Evolutionary conservation across 2,329 filamentous ascomycete genomes (phyloP), one percentile per base, ranked within the genome.

Genomic region (Cladosporium sp.): DNA sequence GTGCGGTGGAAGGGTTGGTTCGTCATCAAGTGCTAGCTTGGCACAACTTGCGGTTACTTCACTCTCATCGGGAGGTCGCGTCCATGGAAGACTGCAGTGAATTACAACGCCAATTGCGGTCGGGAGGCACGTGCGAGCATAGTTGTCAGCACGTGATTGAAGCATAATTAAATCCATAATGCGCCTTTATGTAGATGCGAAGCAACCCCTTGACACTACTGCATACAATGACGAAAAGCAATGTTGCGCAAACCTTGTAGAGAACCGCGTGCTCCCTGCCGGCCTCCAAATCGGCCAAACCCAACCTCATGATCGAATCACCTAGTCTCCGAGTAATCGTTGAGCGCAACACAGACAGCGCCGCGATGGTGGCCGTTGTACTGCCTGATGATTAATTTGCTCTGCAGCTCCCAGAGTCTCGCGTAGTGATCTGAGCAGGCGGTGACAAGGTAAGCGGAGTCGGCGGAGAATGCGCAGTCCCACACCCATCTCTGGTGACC

Each of bases 401-500:
- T 93, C 69, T 85, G 83, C 69, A 97, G 82, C 81, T 97, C 93
- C 93, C 93, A 97, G 65, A 97, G 81, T 21, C 93, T 85, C 2
- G 93, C 93, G 76, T 96, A 97, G 77, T 97, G 93, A 76, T 97
- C 93, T 49, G 90, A 94, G 76, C 92, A 97, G 5, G 93, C 93
- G 0, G 93, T 97, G 14, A 97, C 93, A 7, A 97, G 83, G 74
- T 97, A 97, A 0, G 93, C 93, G 36, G 90, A 93, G 76, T 97
- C 93, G 28, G 93, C 93, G 67, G 91, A 94, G 79, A 97, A 97
- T 0, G 93, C 93, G 74, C 93, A 97, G 77, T 97, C 93, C 93
- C 93, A 97, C 0, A 97, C 93, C 93, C 93, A 97, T 63, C 93
- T 89, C 80, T 97, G 93, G 79, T 97, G 93, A 63, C 91, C 92